Evolutionary conservation across 2,329 filamentous ascomycete species (phyloP).

Genomic region (Aspergillus phoenicis): DNA sequence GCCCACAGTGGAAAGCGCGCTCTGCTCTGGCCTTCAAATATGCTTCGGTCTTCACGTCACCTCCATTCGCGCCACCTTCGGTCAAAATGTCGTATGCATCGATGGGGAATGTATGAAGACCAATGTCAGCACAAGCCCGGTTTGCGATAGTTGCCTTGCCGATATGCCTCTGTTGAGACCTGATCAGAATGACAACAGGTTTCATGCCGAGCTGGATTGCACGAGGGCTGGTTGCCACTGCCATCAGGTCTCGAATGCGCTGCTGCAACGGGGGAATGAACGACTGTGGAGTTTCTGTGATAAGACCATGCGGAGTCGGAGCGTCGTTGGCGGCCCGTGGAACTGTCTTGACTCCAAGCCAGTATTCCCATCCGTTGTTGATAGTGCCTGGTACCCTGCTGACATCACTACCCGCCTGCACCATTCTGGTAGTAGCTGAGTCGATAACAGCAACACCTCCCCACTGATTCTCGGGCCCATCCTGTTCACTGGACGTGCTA

Average conservation of each 20-base stretch:
- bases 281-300: slow-evolving; percentile 39
- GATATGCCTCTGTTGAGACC: slow-evolving; percentile 89
- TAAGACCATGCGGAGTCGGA: slow-evolving; percentile 39
- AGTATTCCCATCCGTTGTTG: slow-evolving; percentile 84
- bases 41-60: slow-evolving; percentile 92
- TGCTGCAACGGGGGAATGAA: slow-evolving; percentile 65
- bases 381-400: slow-evolving; percentile 76
- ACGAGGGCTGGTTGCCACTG: slow-evolving; percentile 82
- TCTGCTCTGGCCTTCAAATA: slow-evolving; percentile 86
- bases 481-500: slow-evolving; percentile 51
- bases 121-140: slow-evolving; percentile 82
- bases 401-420: slow-evolving; percentile 85
- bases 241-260: slow-evolving; percentile 79
- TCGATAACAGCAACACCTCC: slow-evolving; percentile 85
- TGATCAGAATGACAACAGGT: slow-evolving; percentile 82
- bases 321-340: slow-evolving; percentile 50
- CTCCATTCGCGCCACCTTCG: slow-evolving; percentile 82
- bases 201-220: slow-evolving; percentile 86
- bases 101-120: slow-evolving; percentile 83
- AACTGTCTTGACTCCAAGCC: slow-evolving; percentile 73
- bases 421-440: slow-evolving; percentile 81
- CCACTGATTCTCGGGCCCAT: slow-evolving; percentile 73
- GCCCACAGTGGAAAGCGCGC: slow-evolving; percentile 82
- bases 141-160: slow-evolving; percentile 82
- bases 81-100: slow-evolving; percentile 93